A percentile compares a stretch with the other conserved stretches of the same genome.
Conservation (phyloP, 176 grass and related monocot genomes). For the Luzula sylvatica region DNA sequence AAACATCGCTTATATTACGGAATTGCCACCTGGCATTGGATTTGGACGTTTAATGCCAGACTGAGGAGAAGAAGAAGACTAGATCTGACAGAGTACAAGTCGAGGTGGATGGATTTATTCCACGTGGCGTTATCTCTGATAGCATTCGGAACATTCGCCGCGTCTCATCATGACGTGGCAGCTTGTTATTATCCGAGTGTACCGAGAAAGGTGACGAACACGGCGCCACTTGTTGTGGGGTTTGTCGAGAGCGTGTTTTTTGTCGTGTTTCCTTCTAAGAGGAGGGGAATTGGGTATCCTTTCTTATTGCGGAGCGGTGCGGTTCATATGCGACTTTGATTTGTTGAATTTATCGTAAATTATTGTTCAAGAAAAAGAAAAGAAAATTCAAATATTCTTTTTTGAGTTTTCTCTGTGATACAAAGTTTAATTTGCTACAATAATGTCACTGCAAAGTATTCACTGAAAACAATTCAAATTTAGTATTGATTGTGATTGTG, state of each 20-base stretch:
- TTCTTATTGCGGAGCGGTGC: constrained; percentile 63
- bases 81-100: constrained; percentile 37
- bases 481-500: too few relatives aligned
- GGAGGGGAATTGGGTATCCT: constrained; percentile 72
- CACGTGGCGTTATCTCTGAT: constrained; percentile 51
- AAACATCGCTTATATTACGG: constrained; percentile 53
- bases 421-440: too few relatives aligned
- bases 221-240: constrained; percentile 56
- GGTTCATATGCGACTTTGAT: constrained; percentile 39
- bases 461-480: too few relatives aligned
- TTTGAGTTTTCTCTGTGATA: too few relatives aligned
- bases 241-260: constrained; percentile 71
- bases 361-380: too few relatives aligned
- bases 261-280: constrained; percentile 74
- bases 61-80: constrained; percentile 20
- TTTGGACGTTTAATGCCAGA: constrained; percentile 48
- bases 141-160: constrained; percentile 62
- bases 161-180: constrained; percentile 65
- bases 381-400: too few relatives aligned
- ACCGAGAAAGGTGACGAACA: constrained; percentile 63
- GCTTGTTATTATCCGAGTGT: constrained; percentile 51
- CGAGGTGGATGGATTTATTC: constrained; percentile 68
- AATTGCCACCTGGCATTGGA: constrained; percentile 39
- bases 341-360: too few relatives aligned
- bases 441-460: too few relatives aligned